Conservation (phyloP, 306 rosid species). For the Cucumis cinereus region DNA sequence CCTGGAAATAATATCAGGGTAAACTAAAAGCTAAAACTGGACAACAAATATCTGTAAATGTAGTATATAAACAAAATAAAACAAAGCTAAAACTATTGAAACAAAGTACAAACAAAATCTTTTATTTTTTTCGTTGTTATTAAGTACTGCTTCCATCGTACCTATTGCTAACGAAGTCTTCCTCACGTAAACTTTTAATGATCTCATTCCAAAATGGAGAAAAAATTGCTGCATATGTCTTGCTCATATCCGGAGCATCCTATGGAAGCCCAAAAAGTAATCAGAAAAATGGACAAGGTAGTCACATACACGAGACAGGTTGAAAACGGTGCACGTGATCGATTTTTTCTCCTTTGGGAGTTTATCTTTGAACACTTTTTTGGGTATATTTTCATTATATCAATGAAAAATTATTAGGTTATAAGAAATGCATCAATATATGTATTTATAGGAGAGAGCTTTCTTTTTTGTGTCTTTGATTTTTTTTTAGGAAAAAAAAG, state of each 20-base stretch:
- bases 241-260: constrained; percentile 65
- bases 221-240: constrained; percentile 65
- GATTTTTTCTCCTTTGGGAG: no score
- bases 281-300: not conserved
- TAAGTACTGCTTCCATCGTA: constrained; percentile 17
- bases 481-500: no score
- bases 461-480: no score
- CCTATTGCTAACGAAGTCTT: constrained; percentile 90
- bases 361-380: no score
- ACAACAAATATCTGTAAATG: not conserved
- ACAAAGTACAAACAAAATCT: not conserved
- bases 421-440: no score
- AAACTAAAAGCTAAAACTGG: not conserved
- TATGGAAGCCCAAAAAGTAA: constrained; percentile 14
- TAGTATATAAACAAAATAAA: not conserved
- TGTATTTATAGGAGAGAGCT: no score
- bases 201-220: constrained; percentile 98
- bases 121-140: not conserved
- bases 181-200: constrained; percentile 86
- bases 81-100: not conserved
- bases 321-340: not conserved
- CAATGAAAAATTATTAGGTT: no score
- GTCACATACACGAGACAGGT: not conserved
- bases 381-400: no score
- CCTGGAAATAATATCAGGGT: constrained; percentile 31